phyloP scores from a whole-genome alignment of 495 filamentous ascomycete species.

The Podospora pseudocomata region DNA sequence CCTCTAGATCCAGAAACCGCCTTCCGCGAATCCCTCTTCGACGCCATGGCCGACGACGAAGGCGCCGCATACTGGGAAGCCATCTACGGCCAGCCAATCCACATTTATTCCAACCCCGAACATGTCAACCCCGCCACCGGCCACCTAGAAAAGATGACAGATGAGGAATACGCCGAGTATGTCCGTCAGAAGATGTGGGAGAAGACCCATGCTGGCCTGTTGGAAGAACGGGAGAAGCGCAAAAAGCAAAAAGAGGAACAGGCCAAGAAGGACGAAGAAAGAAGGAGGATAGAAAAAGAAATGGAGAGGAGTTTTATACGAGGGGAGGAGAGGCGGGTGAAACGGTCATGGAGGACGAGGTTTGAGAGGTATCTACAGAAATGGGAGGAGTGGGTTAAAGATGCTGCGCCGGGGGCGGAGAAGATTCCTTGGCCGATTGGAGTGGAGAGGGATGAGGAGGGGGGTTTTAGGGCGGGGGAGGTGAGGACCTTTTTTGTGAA shows the following conservation, averaged over 20 bases:
- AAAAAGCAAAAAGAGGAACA: slow-evolving; percentile 41
- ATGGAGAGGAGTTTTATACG: slow-evolving; percentile 48
- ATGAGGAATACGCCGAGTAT: slow-evolving; percentile 83
- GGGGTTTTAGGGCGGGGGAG: not conserved
- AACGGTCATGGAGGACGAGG: slow-evolving; percentile 36
- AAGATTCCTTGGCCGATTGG: slow-evolving; percentile 74
- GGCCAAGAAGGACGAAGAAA: slow-evolving; percentile 39
- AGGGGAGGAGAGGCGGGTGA: slow-evolving; percentile 42
- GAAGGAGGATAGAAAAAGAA: slow-evolving; percentile 48
- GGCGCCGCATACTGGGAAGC: slow-evolving; percentile 91
- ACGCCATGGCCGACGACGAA: slow-evolving; percentile 98
- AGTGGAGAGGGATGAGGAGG: slow-evolving; percentile 46
- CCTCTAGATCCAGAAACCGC: slow-evolving; percentile 62
- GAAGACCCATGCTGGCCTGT: slow-evolving; percentile 65
- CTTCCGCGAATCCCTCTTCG: slow-evolving; percentile 95
- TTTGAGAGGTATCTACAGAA: slow-evolving; percentile 63
- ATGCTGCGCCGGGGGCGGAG: slow-evolving; percentile 34
- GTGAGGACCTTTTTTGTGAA: slow-evolving; percentile 43
- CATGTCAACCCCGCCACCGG: slow-evolving; percentile 28
- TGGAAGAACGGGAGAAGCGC: slow-evolving; percentile 50
- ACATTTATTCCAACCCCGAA: slow-evolving; percentile 32
- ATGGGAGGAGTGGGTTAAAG: slow-evolving; percentile 53
- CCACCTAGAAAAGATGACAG: slow-evolving; percentile 78
- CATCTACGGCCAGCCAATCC: slow-evolving; percentile 90
- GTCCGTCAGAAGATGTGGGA: slow-evolving; percentile 92